These are phyloP conservation scores for Chlamydomonas schloesseri DNA, from an alignment of 139 green algal species.

Conservation along the genomic window DNA sequence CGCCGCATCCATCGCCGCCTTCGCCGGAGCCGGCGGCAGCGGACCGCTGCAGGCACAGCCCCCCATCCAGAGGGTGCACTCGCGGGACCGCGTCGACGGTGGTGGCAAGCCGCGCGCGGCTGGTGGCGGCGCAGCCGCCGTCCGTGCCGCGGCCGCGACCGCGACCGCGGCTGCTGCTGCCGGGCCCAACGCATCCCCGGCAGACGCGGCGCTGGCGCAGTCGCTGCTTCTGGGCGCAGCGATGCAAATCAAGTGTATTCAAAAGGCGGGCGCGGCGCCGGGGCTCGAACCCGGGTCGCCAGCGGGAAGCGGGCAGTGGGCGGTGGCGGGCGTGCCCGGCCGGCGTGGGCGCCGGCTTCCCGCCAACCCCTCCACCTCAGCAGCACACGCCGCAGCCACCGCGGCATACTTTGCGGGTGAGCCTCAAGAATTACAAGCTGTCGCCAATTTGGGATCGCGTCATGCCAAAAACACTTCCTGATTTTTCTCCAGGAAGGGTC, in stretches of 20 bases:
- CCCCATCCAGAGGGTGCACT: too few relatives aligned
- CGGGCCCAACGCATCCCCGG: too few relatives aligned
- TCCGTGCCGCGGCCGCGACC: not conserved
- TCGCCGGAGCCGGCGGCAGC: not conserved
- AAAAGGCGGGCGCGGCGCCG: not conserved
- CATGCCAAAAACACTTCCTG: too few relatives aligned
- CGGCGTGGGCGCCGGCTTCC: slow-evolving; percentile 11
- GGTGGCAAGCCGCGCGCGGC: not conserved
- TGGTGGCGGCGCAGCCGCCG: slow-evolving; percentile 25
- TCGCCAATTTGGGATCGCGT: too few relatives aligned
- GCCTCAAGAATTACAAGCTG: too few relatives aligned
- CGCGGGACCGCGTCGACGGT: too few relatives aligned
- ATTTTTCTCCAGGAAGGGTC: too few relatives aligned
- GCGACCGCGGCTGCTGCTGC: not conserved
- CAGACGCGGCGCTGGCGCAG: not conserved
- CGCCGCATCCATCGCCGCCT: too few relatives aligned
- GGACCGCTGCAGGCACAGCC: not conserved
- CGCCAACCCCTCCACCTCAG: not conserved
- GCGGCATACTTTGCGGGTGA: slow-evolving; percentile 11
- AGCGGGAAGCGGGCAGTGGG: not conserved
- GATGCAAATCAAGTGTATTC: slow-evolving; percentile 1
- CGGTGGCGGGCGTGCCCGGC: slow-evolving; percentile 9
- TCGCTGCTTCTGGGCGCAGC: not conserved
- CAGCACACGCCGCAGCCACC: not conserved
- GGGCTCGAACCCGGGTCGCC: not conserved